Evolutionary conservation across 2,329 filamentous ascomycete genomes (phyloP).

Genomic region (Fusarium ramigenum): DNA sequence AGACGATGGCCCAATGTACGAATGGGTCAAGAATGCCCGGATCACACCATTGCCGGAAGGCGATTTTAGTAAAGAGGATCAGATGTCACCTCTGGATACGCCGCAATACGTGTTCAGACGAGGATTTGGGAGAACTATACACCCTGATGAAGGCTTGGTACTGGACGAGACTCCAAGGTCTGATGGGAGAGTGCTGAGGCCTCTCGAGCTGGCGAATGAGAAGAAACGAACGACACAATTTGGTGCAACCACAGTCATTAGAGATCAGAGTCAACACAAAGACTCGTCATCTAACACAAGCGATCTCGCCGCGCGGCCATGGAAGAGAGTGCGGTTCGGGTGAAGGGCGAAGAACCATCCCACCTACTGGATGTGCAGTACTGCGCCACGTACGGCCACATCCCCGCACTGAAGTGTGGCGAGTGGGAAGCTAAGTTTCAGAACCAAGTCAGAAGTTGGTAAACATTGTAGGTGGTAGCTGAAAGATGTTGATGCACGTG

Average conservation of each 20-base stretch:
- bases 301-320: constrained; percentile 39
- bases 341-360: constrained; percentile 21
- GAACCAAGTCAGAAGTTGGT: constrained; percentile 36
- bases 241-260: constrained; percentile 19
- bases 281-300: constrained; percentile 18
- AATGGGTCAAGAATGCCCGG: constrained; percentile 65
- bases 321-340: constrained; percentile 45
- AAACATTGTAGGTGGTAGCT: background rate
- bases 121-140: constrained; percentile 53
- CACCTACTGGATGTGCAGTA: background rate
- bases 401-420: constrained; percentile 16
- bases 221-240: constrained; percentile 40
- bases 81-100: constrained; percentile 58
- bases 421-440: constrained; percentile 29
- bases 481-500: background rate
- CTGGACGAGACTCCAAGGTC: constrained; percentile 35
- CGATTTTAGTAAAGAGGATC: constrained; percentile 49
- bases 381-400: constrained; percentile 26
- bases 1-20: constrained; percentile 65
- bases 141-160: constrained; percentile 59
- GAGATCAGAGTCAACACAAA: constrained; percentile 9
- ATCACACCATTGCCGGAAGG: constrained; percentile 51
- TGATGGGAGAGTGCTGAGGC: constrained; percentile 1
- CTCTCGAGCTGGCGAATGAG: constrained; percentile 21
- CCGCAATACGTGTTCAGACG: constrained; percentile 63